Conservation (phyloP, 371 early-diverging fungal species). For the Haplosporangium sp. region DNA sequence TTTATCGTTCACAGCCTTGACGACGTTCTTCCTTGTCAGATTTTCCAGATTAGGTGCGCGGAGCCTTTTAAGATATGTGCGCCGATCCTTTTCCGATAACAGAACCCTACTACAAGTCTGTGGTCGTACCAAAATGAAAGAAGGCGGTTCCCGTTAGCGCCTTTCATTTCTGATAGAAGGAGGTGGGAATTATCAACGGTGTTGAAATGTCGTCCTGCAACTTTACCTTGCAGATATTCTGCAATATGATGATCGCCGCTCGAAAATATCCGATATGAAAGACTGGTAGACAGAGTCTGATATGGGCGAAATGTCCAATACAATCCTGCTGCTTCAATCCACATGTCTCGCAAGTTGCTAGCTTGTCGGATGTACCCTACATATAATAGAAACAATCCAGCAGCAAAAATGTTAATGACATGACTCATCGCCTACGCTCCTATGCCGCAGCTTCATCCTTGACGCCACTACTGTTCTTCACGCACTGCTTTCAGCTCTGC, state of each 20-base stretch:
- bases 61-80: conserved; percentile 76
- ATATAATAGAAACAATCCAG: neutral
- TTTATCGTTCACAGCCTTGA: conserved; percentile 85
- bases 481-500: too few relatives aligned
- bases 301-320: conserved; percentile 98
- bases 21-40: conserved; percentile 75
- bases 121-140: neutral
- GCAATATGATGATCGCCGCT: conserved; percentile 89
- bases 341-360: conserved; percentile 92
- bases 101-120: conserved; percentile 90
- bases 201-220: neutral
- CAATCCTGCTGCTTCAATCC: conserved; percentile 91
- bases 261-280: conserved; percentile 99
- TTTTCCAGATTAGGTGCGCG: conserved; percentile 88
- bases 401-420: neutral
- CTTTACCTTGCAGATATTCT: conserved; percentile 96
- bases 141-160: neutral
- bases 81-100: conserved; percentile 84
- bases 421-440: conserved; percentile 33
- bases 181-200: neutral
- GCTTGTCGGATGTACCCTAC: conserved; percentile 92
- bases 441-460: conserved; percentile 21
- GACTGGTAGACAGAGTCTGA: conserved; percentile 95
- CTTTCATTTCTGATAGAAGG: too few relatives aligned
- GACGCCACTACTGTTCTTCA: too few relatives aligned